Evolutionary conservation across 208 protist species (phyloP), one percentile per base, ranked within the genome.

Genomic region (Crithidia brevicula): DNA sequence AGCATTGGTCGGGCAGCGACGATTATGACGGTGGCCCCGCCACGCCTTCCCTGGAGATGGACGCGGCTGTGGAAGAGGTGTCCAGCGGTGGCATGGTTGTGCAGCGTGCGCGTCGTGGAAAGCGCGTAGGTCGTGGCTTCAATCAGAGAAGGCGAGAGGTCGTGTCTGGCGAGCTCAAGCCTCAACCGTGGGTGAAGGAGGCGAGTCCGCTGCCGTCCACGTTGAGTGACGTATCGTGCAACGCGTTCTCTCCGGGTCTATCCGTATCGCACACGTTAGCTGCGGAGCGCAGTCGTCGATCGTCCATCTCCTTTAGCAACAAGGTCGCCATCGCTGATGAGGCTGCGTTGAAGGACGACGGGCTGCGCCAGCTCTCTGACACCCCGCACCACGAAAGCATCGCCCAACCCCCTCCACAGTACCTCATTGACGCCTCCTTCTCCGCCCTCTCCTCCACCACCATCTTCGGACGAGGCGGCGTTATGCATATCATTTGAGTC

Each of bases 71-170:
- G 16, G 16, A n/a, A n/a, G 27, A 51, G 9, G 57, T 51, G 27
- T 4, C 20, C 40, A 27, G 7, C 15, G 28, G 23, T 31, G 54
- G 54, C 23, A 25, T 11, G 3, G 42, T 23, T 3, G 57, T 22
- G 16, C 36, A 11, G 23, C 42, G n/a, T 0, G 57, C 18, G 23
- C 42, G 43, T 3, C 58, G 43, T n/a, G 43, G 58, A 16, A 63
- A 63, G 58, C 58, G 58, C 5, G 58, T 63, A 1, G 58, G 58
- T 16, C 58, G 58, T 36, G 58, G 58, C 43, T 63, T 63, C 28
- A 52, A 33, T n/a, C 58, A 43, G 1, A 33, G 28, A 11, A 52
- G 23, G 18, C 4, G 43, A 8, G 58, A 50, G 38, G n/a, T n/a
- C 3, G 42, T 52, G 18, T 36, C 43, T 8, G 43, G 27, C 1